Conservation (phyloP, 2,329 filamentous ascomycete species). For the Clarireedia hainanense region DNA sequence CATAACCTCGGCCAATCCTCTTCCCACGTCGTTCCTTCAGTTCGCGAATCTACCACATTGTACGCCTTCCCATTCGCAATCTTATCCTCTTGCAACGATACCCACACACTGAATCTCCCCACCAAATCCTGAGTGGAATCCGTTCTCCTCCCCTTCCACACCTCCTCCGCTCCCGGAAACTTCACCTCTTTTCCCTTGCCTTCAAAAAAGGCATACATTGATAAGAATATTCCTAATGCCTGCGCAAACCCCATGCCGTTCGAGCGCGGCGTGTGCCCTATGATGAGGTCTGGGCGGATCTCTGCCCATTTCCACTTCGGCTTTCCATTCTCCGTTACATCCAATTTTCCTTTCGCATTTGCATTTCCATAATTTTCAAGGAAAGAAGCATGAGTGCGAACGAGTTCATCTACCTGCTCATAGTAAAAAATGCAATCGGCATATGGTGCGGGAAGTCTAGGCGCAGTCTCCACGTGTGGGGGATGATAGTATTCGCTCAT, state of each 20-base stretch:
- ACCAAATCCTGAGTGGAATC: conserved; percentile 31
- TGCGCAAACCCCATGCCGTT: conserved; percentile 37
- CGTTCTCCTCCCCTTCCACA: conserved; percentile 30
- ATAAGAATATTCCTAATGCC: conserved; percentile 33
- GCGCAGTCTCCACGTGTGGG: background rate
- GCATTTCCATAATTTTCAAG: no score
- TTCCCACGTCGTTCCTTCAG: conserved; percentile 32
- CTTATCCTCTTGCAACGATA: conserved; percentile 29
- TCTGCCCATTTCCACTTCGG: conserved; percentile 36
- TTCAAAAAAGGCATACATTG: conserved; percentile 31
- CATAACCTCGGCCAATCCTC: conserved; percentile 39
- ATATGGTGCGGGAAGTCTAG: background rate
- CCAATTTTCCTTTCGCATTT: no score
- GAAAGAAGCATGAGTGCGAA: background rate
- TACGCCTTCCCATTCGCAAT: conserved; percentile 26
- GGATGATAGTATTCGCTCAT: background rate
- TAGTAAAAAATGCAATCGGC: background rate
- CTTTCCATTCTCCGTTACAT: conserved; percentile 23
- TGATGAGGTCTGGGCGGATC: conserved; percentile 36
- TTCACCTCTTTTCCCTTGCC: conserved; percentile 30
- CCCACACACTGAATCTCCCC: conserved; percentile 35
- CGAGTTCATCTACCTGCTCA: background rate
- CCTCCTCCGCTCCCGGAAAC: conserved; percentile 32
- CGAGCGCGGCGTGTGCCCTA: conserved; percentile 37
- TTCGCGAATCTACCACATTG: conserved; percentile 35